Percentiles rank a stretch among this genome's conserved stretches.
Evolutionary conservation across 169 alveolate species (phyloP).

Genomic region (Amoebophrya sp.): DNA sequence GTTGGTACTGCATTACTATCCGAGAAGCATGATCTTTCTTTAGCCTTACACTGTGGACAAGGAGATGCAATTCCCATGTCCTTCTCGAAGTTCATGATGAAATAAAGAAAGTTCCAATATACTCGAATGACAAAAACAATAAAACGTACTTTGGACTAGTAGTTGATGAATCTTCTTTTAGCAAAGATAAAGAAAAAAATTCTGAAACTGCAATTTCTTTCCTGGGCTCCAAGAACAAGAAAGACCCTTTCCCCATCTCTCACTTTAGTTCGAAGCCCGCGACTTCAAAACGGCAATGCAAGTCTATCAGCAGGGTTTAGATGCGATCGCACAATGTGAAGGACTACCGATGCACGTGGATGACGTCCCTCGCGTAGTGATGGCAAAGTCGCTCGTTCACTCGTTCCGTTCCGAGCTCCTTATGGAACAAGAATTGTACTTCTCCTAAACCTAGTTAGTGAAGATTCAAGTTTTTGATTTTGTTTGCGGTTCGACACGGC

Average conservation of each 20-base stretch:
- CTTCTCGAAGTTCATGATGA: too few relatives aligned
- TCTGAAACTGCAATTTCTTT: too few relatives aligned
- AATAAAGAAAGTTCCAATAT: too few relatives aligned
- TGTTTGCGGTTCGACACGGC: neutral
- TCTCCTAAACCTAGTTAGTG: neutral
- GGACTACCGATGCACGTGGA: neutral
- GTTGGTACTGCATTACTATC: neutral
- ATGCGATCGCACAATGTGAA: neutral
- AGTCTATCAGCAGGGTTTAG: neutral
- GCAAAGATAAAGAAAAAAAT: too few relatives aligned
- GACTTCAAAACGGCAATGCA: neutral
- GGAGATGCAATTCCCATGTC: too few relatives aligned
- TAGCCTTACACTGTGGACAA: too few relatives aligned
- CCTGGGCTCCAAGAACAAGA: too few relatives aligned
- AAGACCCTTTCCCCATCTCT: too few relatives aligned
- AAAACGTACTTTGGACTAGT: too few relatives aligned
- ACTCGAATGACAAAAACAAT: too few relatives aligned
- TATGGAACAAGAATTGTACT: neutral
- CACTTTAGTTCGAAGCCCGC: neutral
- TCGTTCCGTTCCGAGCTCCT: neutral
- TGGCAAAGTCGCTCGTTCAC: neutral
- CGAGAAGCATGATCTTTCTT: too few relatives aligned
- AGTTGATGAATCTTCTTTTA: too few relatives aligned
- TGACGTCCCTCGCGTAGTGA: neutral
- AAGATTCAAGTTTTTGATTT: neutral